Evolutionary conservation across 768 basidiomycete genomes (phyloP), one percentile per base, ranked within the genome.

Genomic region (Austroboletus eburneus): DNA sequence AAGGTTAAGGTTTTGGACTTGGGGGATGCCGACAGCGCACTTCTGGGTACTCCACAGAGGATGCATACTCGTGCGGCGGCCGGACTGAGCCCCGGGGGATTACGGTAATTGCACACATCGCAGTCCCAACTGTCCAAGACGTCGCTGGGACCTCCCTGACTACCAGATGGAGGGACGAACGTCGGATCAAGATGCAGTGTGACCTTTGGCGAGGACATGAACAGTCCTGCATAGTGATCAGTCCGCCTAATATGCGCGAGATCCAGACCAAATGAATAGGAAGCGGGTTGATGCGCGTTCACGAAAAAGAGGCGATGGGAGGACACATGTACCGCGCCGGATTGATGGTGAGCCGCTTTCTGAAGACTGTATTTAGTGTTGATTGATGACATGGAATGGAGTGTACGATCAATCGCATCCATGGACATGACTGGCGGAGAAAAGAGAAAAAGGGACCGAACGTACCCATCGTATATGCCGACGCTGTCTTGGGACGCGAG

Each of bases 381-480:
- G 53, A 49, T 55, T 66, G 61, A 49, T 64, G 62, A 52, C 50
- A 59, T 45, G 25, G 43, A 43, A 56, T 33, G 23, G 41, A 48
- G 44, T 16, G 36, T 33, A 46, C 44, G 21, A 57, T 57, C 47
- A 49, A 54, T 58, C 48, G 55, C 36, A 39, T 21, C 48, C 48
- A 46, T 49, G 30, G 50, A 54, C 51, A 55, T 32, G 49, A 29
- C 32, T 42, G 34, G 33, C 29, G 29, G 22, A 33, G 22, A 40
- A 46, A 46, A 39, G 43, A 21, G 38, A 36, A 33, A 27, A 27
- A 27, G 14, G 47, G 33, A 56, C 24, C 48, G 32, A 23, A 69
- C 84, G 51, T 64, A 94, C 93, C 91, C 91, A 55, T 93, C 85
- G 59, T 98, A 98, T 45, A 98, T 83, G 1, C 94, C 94, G 5